A percentile compares a stretch with the other conserved stretches of the same genome.
Conservation (phyloP, 2,329 filamentous ascomycete genomes). For the Hymenoscyphus linearis region DNA sequence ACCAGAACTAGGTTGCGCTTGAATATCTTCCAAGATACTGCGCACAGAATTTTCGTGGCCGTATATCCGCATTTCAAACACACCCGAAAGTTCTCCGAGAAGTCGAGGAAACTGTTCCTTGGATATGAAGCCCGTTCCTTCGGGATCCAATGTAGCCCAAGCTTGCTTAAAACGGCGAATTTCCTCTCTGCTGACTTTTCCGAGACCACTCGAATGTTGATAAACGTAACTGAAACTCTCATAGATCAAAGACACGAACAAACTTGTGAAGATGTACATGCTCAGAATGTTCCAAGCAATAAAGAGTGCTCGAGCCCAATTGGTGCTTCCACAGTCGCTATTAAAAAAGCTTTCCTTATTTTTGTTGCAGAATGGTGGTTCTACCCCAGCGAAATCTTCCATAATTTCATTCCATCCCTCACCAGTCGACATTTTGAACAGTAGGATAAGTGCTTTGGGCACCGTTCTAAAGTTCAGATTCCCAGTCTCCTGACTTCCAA, state of each 20-base stretch:
- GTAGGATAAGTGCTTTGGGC: conserved; percentile 84
- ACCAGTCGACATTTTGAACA: conserved; percentile 89
- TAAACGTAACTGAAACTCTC: conserved; percentile 99
- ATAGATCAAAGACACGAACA: conserved; percentile 98
- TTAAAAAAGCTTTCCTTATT: conserved; percentile 63
- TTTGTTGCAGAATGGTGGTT: conserved; percentile 74
- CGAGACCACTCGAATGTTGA: conserved; percentile 89
- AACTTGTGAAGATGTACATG: conserved; percentile 99
- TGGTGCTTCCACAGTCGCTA: conserved; percentile 86
- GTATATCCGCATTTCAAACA: conserved; percentile 97
- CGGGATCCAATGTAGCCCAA: conserved; percentile 91
- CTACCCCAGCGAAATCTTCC: conserved; percentile 85
- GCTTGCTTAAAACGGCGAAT: conserved; percentile 97
- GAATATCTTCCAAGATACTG: conserved; percentile 82
- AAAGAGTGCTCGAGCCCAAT: conserved; percentile 86
- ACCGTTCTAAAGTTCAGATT: conserved; percentile 93
- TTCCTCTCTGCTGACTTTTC: conserved; percentile 85
- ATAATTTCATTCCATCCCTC: conserved; percentile 97
- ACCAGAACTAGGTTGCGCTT: conserved; percentile 32
- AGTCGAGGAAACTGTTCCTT: conserved; percentile 86
- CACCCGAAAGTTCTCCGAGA: conserved; percentile 84
- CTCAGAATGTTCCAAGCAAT: conserved; percentile 98
- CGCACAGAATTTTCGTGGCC: conserved; percentile 82
- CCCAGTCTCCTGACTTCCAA: conserved; percentile 64
- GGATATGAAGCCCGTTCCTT: conserved; percentile 84